A percentile compares a stretch with the other conserved stretches of the same genome.
Evolutionary conservation across 108 stramenopile species (phyloP).

Genomic region (Phaeodactylum tricornutum): DNA sequence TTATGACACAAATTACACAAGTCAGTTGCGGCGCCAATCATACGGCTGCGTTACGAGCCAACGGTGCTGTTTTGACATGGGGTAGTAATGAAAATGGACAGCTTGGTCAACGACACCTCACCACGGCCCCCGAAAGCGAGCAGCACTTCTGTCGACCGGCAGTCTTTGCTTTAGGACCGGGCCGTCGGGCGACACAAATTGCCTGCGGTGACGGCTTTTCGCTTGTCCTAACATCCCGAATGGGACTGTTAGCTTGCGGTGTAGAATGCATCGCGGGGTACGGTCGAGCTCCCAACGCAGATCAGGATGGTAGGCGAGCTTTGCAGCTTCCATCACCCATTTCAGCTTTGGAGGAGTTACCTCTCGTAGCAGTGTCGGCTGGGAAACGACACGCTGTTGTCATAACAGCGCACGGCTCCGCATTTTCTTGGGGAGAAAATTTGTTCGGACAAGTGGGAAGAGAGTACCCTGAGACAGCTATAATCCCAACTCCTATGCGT

Average conservation of each 20-base stretch:
- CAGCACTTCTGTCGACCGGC: conserved; percentile 27
- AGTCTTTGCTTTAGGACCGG: conserved; percentile 23
- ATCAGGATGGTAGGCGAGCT: not conserved
- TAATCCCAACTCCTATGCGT: too few relatives aligned
- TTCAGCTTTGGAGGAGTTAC: conserved; percentile 44
- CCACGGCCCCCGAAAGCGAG: too few relatives aligned
- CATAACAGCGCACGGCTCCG: conserved; percentile 56
- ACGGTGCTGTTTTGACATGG: conserved; percentile 58
- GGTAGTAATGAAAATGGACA: conserved; percentile 52
- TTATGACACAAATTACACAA: conserved; percentile 28
- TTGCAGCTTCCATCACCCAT: conserved; percentile 25
- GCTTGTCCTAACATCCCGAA: conserved; percentile 55
- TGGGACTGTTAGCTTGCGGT: conserved; percentile 48
- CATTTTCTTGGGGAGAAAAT: conserved; percentile 64
- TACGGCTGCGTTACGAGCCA: conserved; percentile 55
- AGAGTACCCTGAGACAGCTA: too few relatives aligned
- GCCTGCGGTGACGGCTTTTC: conserved; percentile 55
- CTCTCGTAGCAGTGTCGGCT: conserved; percentile 46
- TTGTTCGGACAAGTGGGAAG: too few relatives aligned
- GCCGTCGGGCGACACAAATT: conserved; percentile 32
- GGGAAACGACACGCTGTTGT: conserved; percentile 60
- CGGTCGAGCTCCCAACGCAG: conserved; percentile 12
- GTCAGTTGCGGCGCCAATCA: conserved; percentile 63
- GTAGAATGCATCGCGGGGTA: conserved; percentile 29
- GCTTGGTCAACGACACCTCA: conserved; percentile 35